Base-by-base conservation (phyloP, 2,329 filamentous ascomycete species). In the Ophiostoma tasmaniense region DNA sequence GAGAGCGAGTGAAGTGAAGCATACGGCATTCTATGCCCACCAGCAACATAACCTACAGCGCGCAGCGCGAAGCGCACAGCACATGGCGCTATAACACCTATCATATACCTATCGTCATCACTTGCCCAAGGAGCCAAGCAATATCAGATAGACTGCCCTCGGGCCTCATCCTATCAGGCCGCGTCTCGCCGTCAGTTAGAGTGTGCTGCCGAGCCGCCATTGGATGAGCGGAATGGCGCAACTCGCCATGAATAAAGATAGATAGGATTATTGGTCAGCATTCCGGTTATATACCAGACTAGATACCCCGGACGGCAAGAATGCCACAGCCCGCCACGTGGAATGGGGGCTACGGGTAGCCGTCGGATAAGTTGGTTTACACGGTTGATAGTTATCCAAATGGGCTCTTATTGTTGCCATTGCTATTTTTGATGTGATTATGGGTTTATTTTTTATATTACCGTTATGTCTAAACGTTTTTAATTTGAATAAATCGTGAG, bases 1-100 rank as follows among this genome's bases (percentile, higher is more conserved):
- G 84, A 83, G 50, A 80, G 83, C 64, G 79, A 80, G 64, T 81
- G 68, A 71, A 8, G 33, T 33, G n/a, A n/a, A n/a, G n/a, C n/a
- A n/a, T n/a, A n/a, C n/a, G n/a, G n/a, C n/a, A n/a, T n/a, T n/a
- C n/a, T n/a, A n/a, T n/a, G n/a, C n/a, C n/a, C n/a, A n/a, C n/a
- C n/a, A n/a, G n/a, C n/a, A n/a, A n/a, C n/a, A n/a, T n/a, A n/a
- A n/a, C n/a, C n/a, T n/a, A n/a, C n/a, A n/a, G n/a, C n/a, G n/a
- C n/a, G n/a, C n/a, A n/a, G n/a, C n/a, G n/a, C n/a, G n/a, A n/a
- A n/a, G n/a, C n/a, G n/a, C n/a, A n/a, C n/a, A n/a, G n/a, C n/a
- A n/a, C n/a, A n/a, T n/a, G n/a, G n/a, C n/a, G n/a, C n/a, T n/a
- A n/a, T n/a, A n/a, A n/a, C n/a, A n/a, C 33, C 33, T 33, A 33